These are phyloP conservation scores for Uronychia setigera DNA, from an alignment of 73 alveolate species.

Conservation along the genomic window DNA sequence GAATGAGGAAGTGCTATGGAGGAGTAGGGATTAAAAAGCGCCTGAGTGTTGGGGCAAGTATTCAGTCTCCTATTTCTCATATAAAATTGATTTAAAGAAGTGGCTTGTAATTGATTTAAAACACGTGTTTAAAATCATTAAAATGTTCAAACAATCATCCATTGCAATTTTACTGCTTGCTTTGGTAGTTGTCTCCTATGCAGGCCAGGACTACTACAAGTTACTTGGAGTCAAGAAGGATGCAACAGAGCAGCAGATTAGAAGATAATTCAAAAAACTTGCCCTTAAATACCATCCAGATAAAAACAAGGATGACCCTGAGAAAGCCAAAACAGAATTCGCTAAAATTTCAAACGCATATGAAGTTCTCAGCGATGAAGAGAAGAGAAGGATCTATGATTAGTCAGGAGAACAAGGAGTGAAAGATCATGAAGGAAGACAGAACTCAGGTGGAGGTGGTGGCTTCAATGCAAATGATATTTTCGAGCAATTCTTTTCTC, in stretches of 20 bases:
- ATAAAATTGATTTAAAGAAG: too few relatives aligned
- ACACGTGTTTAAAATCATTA: too few relatives aligned
- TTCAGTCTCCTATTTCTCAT: too few relatives aligned
- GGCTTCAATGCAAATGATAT: conserved; percentile 81
- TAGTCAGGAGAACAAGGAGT: conserved; percentile 90
- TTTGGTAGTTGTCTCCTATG: conserved; percentile 7
- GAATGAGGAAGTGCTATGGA: too few relatives aligned
- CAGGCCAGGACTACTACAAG: conserved; percentile 61
- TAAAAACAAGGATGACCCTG: conserved; percentile 75
- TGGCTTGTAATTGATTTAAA: too few relatives aligned
- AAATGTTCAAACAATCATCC: too few relatives aligned
- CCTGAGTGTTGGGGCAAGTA: too few relatives aligned
- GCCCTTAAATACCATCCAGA: conserved; percentile 81
- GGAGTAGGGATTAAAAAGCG: too few relatives aligned
- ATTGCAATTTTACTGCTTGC: too few relatives aligned
- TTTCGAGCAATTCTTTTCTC: conserved; percentile 94
- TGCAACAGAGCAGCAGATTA: conserved; percentile 67
- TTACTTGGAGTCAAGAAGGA: conserved; percentile 62
- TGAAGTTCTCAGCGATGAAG: conserved; percentile 77
- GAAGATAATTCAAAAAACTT: conserved; percentile 63
- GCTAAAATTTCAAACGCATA: conserved; percentile 75
- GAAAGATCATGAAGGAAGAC: conserved; percentile 47
- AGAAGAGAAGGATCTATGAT: conserved; percentile 81
- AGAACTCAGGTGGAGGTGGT: conserved; percentile 77
- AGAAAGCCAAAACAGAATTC: conserved; percentile 67